Conservation (phyloP, 257 asterid genomes). For the Rauvolfia tetraphylla region DNA sequence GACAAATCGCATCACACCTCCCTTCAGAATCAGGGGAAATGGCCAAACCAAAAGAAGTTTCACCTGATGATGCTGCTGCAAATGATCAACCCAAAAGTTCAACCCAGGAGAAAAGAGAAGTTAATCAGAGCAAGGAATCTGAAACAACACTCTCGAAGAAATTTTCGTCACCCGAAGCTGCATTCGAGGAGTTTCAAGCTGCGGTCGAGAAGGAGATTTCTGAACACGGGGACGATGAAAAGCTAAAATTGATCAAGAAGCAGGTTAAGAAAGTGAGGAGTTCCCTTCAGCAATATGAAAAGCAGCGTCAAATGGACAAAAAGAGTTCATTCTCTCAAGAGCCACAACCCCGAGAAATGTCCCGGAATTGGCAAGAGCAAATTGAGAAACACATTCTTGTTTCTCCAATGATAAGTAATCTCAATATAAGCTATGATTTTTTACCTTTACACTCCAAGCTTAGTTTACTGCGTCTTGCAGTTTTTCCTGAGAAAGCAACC, state of each 20-base stretch:
- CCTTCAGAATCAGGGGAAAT: not conserved
- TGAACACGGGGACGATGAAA: not conserved
- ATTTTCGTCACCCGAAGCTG: not conserved
- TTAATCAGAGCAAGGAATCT: not conserved
- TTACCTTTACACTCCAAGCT: not conserved
- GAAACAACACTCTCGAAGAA: not conserved
- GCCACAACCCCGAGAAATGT: not conserved
- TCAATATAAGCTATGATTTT: not conserved
- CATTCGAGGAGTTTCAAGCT: no score
- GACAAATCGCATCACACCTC: not conserved
- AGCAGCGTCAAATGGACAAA: not conserved
- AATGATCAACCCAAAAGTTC: not conserved
- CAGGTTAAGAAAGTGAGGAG: not conserved
- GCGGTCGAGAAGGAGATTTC: not conserved
- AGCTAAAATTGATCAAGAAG: not conserved
- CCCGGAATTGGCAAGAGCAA: not conserved
- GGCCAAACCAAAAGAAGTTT: not conserved
- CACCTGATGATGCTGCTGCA: not conserved
- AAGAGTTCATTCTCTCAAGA: not conserved
- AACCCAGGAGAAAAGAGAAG: not conserved
- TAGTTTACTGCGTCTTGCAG: slow-evolving; percentile 1
- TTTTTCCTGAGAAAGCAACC: slow-evolving; percentile 10
- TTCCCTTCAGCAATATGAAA: not conserved
- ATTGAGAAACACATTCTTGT: not conserved
- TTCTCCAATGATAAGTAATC: slow-evolving; percentile 4